Conservation (phyloP, 768 basidiomycete genomes). For the Jaapia argillacea region DNA sequence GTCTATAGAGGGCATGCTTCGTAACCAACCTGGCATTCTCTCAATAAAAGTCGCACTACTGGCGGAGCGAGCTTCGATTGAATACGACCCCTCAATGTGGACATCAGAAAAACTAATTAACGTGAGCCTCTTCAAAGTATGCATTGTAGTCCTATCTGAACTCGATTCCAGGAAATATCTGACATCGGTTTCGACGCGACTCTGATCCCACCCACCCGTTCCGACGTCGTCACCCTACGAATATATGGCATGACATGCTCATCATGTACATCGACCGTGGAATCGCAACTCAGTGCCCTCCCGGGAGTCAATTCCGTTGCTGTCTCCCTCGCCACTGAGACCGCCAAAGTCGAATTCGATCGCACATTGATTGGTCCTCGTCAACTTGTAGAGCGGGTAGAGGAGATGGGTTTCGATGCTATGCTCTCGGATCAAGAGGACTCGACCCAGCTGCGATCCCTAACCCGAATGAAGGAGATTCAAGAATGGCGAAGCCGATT, state of each 20-base stretch:
- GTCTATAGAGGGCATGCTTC: slow-evolving; percentile 81
- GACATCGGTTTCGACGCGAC: slow-evolving; percentile 91
- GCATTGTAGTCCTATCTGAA: neutral
- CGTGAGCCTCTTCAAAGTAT: slow-evolving; percentile 31
- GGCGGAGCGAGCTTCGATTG: slow-evolving; percentile 85
- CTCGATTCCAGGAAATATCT: slow-evolving; percentile 65
- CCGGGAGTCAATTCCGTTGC: slow-evolving; percentile 69
- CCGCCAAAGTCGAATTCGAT: slow-evolving; percentile 70
- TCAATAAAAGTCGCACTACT: slow-evolving; percentile 94
- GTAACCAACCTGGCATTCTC: slow-evolving; percentile 79
- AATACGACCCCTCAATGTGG: slow-evolving; percentile 84
- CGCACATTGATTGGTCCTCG: slow-evolving; percentile 62
- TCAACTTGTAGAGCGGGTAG: slow-evolving; percentile 82
- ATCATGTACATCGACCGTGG: slow-evolving; percentile 70
- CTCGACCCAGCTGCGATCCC: slow-evolving; percentile 75
- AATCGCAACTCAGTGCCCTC: slow-evolving; percentile 51
- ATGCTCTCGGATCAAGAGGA: slow-evolving; percentile 75
- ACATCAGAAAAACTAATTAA: slow-evolving; percentile 65
- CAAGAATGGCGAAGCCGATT: slow-evolving; percentile 82
- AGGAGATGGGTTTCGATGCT: slow-evolving; percentile 86
- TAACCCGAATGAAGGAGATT: slow-evolving; percentile 85
- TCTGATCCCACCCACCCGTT: slow-evolving; percentile 51
- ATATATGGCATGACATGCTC: slow-evolving; percentile 92
- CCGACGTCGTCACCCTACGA: slow-evolving; percentile 63
- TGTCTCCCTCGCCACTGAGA: slow-evolving; percentile 69